Evolutionary conservation across 2,329 filamentous ascomycete genomes (phyloP).

Genomic region (Aspergillus jensenii): DNA sequence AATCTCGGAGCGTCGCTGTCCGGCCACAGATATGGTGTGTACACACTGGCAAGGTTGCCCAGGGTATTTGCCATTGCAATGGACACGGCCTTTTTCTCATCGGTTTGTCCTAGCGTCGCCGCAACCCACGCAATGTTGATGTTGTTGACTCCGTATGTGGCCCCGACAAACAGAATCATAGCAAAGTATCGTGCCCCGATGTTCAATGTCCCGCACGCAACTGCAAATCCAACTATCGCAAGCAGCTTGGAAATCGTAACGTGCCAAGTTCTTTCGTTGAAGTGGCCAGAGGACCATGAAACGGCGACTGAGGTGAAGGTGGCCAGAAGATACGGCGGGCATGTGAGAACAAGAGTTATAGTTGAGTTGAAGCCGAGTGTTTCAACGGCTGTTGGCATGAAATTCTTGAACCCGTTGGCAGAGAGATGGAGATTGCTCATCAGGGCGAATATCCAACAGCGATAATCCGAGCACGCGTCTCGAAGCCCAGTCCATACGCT

Average conservation of each 20-base stretch:
- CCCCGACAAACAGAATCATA: conserved; percentile 31
- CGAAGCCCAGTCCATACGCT: conserved; percentile 47
- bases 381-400: conserved; percentile 44
- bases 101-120: conserved; percentile 41
- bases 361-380: conserved; percentile 50
- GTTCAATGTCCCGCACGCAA: conserved; percentile 28
- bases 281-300: conserved; percentile 52
- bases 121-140: conserved; percentile 46
- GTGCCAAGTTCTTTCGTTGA: conserved; percentile 35
- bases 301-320: conserved; percentile 48
- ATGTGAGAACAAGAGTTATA: conserved; percentile 52
- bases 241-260: conserved; percentile 24
- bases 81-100: conserved; percentile 45
- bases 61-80: conserved; percentile 45
- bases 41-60: conserved; percentile 42
- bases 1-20: conserved; percentile 18
- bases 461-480: conserved; percentile 51
- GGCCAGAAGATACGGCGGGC: conserved; percentile 53
- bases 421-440: conserved; percentile 59
- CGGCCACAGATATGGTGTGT: conserved; percentile 40
- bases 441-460: conserved; percentile 54
- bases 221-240: conserved; percentile 32
- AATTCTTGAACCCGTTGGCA: conserved; percentile 50
- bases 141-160: conserved; percentile 38
- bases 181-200: conserved; percentile 32